phyloP scores from a whole-genome alignment of 805 yeast genomes.

The Lachancea thermotolerans region DNA sequence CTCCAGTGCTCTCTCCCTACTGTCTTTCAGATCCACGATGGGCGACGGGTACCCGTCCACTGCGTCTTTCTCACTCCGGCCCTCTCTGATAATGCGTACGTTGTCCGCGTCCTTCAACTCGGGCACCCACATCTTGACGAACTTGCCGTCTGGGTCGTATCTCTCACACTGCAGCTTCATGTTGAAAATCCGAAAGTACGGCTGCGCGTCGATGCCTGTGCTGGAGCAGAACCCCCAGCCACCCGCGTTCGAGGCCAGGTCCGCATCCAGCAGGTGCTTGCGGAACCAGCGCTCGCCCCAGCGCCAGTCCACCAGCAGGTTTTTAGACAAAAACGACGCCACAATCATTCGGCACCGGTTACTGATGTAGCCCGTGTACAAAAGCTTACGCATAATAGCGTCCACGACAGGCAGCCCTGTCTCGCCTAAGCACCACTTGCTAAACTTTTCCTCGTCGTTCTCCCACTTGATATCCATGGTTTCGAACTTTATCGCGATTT shows the following conservation, averaged over 20 bases:
- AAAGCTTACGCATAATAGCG: constrained; percentile 49
- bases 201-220: constrained; percentile 50
- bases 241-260: constrained; percentile 47
- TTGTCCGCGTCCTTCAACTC: constrained; percentile 32
- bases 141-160: constrained; percentile 42
- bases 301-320: constrained; percentile 48
- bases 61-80: background rate
- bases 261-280: constrained; percentile 44
- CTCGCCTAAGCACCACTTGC: constrained; percentile 45
- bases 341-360: constrained; percentile 50
- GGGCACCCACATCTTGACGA: constrained; percentile 45
- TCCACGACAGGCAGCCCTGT: constrained; percentile 55
- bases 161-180: constrained; percentile 44
- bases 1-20: constrained; percentile 39
- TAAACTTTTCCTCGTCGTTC: constrained; percentile 36
- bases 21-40: constrained; percentile 37
- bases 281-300: constrained; percentile 48
- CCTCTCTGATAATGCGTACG: constrained; percentile 26
- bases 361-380: constrained; percentile 46
- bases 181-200: constrained; percentile 50
- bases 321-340: constrained; percentile 45
- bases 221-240: constrained; percentile 54
- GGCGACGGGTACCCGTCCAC: constrained; percentile 38
- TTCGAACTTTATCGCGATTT: constrained; percentile 41
- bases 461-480: constrained; percentile 39